Percentiles rank a stretch among this genome's conserved stretches.
These are phyloP conservation scores for Piper longum DNA, from an alignment of 164 flowering plant genomes.

Conservation along the genomic window DNA sequence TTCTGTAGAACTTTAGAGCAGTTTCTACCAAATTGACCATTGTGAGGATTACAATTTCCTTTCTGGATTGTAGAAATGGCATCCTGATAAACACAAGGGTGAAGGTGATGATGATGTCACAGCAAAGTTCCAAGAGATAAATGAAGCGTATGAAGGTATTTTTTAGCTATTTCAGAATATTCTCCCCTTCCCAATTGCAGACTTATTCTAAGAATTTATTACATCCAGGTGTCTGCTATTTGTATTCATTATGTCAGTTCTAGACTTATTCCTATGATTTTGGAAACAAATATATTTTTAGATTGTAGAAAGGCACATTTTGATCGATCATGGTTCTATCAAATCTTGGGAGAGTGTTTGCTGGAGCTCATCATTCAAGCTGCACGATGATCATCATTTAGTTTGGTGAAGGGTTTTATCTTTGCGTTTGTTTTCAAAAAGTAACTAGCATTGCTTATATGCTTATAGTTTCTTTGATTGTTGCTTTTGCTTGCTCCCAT, in stretches of 20 bases:
- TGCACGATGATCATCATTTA: neutral
- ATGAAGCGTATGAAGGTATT: slow-evolving; percentile 75
- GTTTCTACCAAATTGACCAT: neutral
- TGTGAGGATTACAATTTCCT: neutral
- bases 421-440: too few species aligned
- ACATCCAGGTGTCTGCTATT: too few species aligned
- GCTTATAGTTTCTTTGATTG: neutral
- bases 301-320: neutral
- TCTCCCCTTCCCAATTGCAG: neutral
- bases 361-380: neutral
- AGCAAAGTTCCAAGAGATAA: slow-evolving; percentile 64
- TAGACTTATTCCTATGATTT: neutral
- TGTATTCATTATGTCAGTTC: neutral
- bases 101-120: slow-evolving; percentile 56
- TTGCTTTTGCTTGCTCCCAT: neutral
- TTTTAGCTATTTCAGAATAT: neutral
- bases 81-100: slow-evolving; percentile 82
- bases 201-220: too few species aligned
- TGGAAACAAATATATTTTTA: too few species aligned
- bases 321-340: neutral
- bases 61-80: slow-evolving; percentile 55
- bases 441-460: too few species aligned
- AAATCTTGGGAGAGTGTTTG: neutral
- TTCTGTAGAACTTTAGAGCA: neutral
- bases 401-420: neutral